A percentile compares a stretch with the other conserved stretches of the same genome.
Conservation (phyloP, 805 yeast genomes). For the Wickerhamiella allomyrinae region DNA sequence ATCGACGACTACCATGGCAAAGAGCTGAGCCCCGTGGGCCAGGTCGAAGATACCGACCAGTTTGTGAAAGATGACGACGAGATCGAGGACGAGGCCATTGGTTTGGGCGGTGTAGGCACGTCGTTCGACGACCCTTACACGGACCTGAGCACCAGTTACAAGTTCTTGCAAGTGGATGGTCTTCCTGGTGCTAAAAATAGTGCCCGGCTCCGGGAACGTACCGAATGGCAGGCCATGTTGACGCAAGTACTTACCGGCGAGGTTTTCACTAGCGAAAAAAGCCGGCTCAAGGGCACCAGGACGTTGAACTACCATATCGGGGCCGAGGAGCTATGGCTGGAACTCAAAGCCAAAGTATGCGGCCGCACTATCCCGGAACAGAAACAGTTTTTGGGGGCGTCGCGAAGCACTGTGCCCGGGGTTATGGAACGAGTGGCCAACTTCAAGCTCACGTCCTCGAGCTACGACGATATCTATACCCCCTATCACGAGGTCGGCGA, state of each 20-base stretch:
- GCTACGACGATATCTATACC: conserved; percentile 14
- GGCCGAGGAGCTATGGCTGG: conserved; percentile 72
- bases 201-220: conserved; percentile 41
- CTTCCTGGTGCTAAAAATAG: conserved; percentile 20
- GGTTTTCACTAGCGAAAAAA: conserved; percentile 77
- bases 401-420: conserved; percentile 59
- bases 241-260: conserved; percentile 87
- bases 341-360: conserved; percentile 64
- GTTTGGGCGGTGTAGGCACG: conserved; percentile 23
- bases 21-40: conserved; percentile 16
- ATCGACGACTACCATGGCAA: conserved; percentile 40
- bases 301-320: conserved; percentile 35
- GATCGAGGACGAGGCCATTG: conserved; percentile 16
- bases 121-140: conserved; percentile 23
- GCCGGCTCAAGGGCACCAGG: conserved; percentile 39
- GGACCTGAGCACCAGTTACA: conserved; percentile 14
- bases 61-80: conserved; percentile 13
- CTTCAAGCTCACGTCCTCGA: conserved; percentile 38
- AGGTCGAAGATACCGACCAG: conserved; percentile 10
- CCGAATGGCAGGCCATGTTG: conserved; percentile 95
- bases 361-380: conserved; percentile 76
- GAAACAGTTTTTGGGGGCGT: conserved; percentile 46
- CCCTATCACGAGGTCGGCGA: conserved; percentile 40
- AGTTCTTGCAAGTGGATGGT: conserved; percentile 15
- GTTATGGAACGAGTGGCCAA: conserved; percentile 53